Evolutionary conservation across 345 rosid genomes (phyloP).

Genomic region (Anastatica hierochuntica): DNA sequence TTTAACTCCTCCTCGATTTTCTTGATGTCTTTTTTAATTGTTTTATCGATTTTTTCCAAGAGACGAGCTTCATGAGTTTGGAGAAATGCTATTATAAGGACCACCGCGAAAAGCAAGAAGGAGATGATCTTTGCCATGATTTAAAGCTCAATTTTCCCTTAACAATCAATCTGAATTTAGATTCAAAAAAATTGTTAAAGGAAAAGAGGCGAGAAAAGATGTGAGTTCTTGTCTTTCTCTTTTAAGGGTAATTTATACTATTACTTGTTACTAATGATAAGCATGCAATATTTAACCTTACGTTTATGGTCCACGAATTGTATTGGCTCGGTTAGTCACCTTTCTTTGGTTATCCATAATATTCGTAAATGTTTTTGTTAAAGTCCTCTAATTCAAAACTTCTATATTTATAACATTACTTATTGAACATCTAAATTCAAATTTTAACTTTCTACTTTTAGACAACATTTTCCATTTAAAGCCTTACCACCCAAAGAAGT

Average conservation of each 20-base stretch:
- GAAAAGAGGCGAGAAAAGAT: constrained; percentile 16
- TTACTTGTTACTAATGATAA: constrained; percentile 8
- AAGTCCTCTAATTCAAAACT: background rate
- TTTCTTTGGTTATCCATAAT: constrained; percentile 11
- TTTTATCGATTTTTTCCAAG: background rate
- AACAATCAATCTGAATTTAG: constrained; percentile 19
- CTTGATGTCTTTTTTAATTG: background rate
- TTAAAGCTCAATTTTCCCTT: constrained; percentile 13
- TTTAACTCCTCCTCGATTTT: too few species aligned
- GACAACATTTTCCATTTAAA: background rate
- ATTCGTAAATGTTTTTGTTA: background rate
- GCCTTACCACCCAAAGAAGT: background rate
- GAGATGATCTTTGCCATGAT: constrained; percentile 24
- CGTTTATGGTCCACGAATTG: too few species aligned
- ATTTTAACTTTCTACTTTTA: background rate
- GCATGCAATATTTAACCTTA: too few species aligned
- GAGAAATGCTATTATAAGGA: constrained; percentile 11
- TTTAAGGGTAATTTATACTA: constrained; percentile 2
- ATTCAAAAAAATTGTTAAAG: constrained; percentile 25
- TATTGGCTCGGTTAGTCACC: background rate
- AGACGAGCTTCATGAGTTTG: constrained; percentile 16
- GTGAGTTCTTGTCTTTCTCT: background rate
- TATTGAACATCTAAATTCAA: background rate
- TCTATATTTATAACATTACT: background rate
- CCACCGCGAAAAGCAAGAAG: constrained; percentile 8